Base-by-base conservation (phyloP, 192 early-diverging fungal genomes). In the Backusella parvicylindrica region DNA sequence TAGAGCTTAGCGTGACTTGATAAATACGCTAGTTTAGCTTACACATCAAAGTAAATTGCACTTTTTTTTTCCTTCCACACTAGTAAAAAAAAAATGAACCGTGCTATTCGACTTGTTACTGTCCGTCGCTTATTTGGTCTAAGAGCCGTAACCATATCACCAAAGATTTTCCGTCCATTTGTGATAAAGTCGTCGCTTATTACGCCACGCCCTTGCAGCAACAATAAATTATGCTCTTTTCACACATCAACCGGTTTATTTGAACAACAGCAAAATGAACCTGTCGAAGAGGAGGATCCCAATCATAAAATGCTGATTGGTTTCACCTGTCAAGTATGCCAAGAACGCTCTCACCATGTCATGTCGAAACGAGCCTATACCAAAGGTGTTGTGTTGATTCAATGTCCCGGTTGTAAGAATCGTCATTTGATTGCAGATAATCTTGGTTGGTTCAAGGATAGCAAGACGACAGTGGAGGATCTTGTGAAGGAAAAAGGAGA, bases 401-500 rank as follows among this genome's bases (percentile, higher is more conserved):
- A 91, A 77, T 99, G 97, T 78, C 92, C 95, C 36, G 85, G 86
- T 13, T 99, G 98, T 86, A 87, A 92, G 77, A 95, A 94, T 75
- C 84, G 90, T 15, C 98, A 99, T 79, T 78, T 99, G 68, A 98
- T 99, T 82, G 98, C 98, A 1, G 98, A 99, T 78, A 93, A 99
- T 86, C 80, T 98, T 64, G 98, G 97, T 1, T 99, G 97, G 97
- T 99, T 95, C 82, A 84, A 83, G 79, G 95, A 86, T 77, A 79
- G 79, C 1, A 87, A 78, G 31, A 84, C 87, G 15, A 96, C 88
- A 13, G 86, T 99, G 40, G 94, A 97, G 79, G 90, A 95, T 64
- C 84, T 97, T 71, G 87, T 97, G 80, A 82, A 82, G 70, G 90
- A 91, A 50, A 90, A 90, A 71, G 92, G 94, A 23, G 92, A 95